Base-by-base conservation (phyloP, 2,329 filamentous ascomycete genomes). In the Hypoxylon sp. region DNA sequence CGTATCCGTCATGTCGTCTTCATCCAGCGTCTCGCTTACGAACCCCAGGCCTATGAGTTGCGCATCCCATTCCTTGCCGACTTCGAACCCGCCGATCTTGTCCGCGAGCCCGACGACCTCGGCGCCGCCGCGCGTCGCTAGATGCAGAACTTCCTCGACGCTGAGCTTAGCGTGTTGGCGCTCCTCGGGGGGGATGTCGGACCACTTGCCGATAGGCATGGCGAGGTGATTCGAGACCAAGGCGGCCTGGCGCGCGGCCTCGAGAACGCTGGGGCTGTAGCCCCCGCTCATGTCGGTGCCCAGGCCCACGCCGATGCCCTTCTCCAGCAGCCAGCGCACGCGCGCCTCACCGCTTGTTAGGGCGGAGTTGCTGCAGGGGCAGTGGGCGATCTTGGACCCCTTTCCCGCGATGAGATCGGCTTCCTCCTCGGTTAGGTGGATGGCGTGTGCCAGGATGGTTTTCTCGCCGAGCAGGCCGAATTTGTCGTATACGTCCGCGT, bases 201-300 rank as follows among this genome's bases (percentile, higher is more conserved):
- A 53, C 14, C 62, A 41, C 60, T 77, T 76, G 43, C 79, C 76
- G 34, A 63, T 63, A 2, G 75, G 76, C 84, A 93, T 87, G 23
- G 90, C 86, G 50, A 92, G 82, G 83, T 91, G 89, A 30, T 94
- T 83, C 70, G 90, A 93, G 0, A 95, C 93, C 67, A 97, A 85
- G 55, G 89, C 87, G 0, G 95, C 93, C 75, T 96, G 92, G 13
- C 94, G 82, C 46, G 90, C 93, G n/a, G 93, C 90, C 71, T 96
- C 92, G 0, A 98, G 86, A 9, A 98, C 87, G 68, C 89, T 93
- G 0, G 92, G 86, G 58, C 89, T 93, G 78, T 95, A 98, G 0
- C 95, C 96, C 2, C 95, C 96, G 73, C 89, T 92, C 63, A 98
- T 89, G 78, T 99, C 96, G 0, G 95, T 98, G 0, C 96, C 96